Evolutionary conservation across 306 rosid species (phyloP).

Genomic region (Psophocarpus tetragonolobus): DNA sequence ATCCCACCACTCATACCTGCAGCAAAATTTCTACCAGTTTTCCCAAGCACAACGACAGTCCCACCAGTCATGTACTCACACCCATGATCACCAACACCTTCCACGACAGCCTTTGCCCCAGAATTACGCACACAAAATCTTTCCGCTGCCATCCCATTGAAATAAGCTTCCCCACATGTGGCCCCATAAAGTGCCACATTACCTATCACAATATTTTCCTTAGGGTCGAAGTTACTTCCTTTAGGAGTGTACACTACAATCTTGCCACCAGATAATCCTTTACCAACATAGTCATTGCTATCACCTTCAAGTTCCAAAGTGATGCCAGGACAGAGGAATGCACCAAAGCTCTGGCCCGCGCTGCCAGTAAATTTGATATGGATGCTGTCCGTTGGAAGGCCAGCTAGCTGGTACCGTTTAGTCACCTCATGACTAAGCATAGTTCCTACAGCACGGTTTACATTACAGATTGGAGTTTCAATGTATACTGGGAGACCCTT

Average conservation of each 20-base stretch:
- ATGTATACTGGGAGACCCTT: slow-evolving; percentile 89
- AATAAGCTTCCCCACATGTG: slow-evolving; percentile 91
- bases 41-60: slow-evolving; percentile 88
- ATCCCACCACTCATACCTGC: slow-evolving; percentile 99
- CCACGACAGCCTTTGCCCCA: slow-evolving; percentile 95
- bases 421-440: slow-evolving; percentile 99
- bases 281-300: slow-evolving; percentile 94
- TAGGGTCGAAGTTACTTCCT: slow-evolving; percentile 83
- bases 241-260: slow-evolving; percentile 88
- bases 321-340: slow-evolving; percentile 96
- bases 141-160: slow-evolving; percentile 99
- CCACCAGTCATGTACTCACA: slow-evolving; percentile 99
- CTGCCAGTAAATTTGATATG: slow-evolving; percentile 86
- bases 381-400: slow-evolving; percentile 91
- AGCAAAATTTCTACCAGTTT: slow-evolving; percentile 96
- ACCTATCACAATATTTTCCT: slow-evolving; percentile 91
- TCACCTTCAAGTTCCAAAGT: slow-evolving; percentile 98
- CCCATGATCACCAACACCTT: slow-evolving; percentile 99
- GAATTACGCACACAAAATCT: slow-evolving; percentile 98
- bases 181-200: slow-evolving; percentile 98
- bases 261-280: slow-evolving; percentile 98
- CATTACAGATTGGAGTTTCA: slow-evolving; percentile 69
- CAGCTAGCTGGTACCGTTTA: slow-evolving; percentile 72
- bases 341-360: slow-evolving; percentile 99
- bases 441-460: slow-evolving; percentile 96